A percentile compares a stretch with the other conserved stretches of the same genome.
Evolutionary conservation across 306 rosid species (phyloP).

Genomic region (Inga leiocalycina): DNA sequence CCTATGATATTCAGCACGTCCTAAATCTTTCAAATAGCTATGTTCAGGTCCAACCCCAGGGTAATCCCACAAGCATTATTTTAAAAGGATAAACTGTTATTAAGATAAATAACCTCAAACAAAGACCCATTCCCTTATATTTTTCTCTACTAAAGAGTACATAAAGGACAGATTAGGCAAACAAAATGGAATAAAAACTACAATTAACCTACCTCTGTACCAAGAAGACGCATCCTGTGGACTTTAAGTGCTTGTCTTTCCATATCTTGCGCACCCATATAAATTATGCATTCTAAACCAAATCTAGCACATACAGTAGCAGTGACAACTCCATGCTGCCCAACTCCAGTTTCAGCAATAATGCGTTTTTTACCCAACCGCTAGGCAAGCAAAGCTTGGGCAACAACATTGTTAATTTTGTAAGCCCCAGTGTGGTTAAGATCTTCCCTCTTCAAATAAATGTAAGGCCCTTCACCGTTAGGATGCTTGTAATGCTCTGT

Average conservation of each 20-base stretch:
- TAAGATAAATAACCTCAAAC: conserved; percentile 7
- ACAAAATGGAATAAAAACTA: conserved; percentile 22
- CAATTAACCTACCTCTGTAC: conserved; percentile 79
- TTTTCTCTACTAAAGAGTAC: background rate
- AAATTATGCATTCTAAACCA: conserved; percentile 83
- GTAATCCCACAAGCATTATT: conserved; percentile 59
- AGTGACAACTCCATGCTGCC: conserved; percentile 98
- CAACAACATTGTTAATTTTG: conserved; percentile 93
- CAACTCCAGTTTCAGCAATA: conserved; percentile 98
- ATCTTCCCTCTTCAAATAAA: conserved; percentile 97
- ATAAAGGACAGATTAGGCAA: conserved; percentile 16
- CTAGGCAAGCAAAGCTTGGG: conserved; percentile 95
- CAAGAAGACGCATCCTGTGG: conserved; percentile 94
- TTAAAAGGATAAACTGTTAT: background rate
- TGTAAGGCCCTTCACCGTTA: conserved; percentile 83
- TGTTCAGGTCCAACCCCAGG: conserved; percentile 99
- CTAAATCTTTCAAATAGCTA: conserved; percentile 80
- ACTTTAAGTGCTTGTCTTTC: conserved; percentile 96
- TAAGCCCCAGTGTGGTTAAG: conserved; percentile 99
- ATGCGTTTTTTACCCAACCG: conserved; percentile 80
- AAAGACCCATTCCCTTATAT: background rate
- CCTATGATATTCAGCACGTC: conserved; percentile 91
- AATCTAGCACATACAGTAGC: conserved; percentile 97
- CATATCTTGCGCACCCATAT: conserved; percentile 99
- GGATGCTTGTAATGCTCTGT: conserved; percentile 82